Evolutionary conservation across 139 green algal species (phyloP), one percentile per base, ranked within the genome.

Genomic region (Dunaliella sp.): DNA sequence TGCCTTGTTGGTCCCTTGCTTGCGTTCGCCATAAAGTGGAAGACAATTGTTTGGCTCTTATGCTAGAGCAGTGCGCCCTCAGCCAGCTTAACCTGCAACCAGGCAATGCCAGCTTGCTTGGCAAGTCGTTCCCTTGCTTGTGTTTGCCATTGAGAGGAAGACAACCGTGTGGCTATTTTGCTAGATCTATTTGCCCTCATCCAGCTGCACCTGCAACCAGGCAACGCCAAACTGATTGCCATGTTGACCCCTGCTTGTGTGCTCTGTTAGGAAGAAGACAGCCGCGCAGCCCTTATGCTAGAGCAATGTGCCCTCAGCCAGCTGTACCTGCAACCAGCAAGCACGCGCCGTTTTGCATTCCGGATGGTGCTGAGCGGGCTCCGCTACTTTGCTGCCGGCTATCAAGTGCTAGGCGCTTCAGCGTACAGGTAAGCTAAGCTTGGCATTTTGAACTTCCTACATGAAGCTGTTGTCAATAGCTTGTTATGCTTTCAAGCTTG

Each of bases 41-140:
- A 72, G 89, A 93, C 82, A 82, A 93, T 37, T 90, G 96, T 3
- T 94, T 96, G 2, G 96, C 90, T 0, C 82, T 98, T 83, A 88
- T 98, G 84, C 87, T 98, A 88, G 96, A 98, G 92, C 93, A 96
- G 89, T 93, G 95, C 22, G 96, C 95, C n/a, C n/a, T n/a, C n/a
- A n/a, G n/a, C n/a, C n/a, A n/a, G n/a, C n/a, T n/a, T n/a, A n/a
- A n/a, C n/a, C n/a, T n/a, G n/a, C n/a, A n/a, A n/a, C n/a, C n/a
- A n/a, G n/a, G n/a, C n/a, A n/a, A n/a, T n/a, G n/a, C n/a, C n/a
- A n/a, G 74, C 31, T 12, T 83, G 80, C 58, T 3, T 84, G 26
- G 28, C 78, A 57, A 32, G 78, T 65, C 48, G 48, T 16, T 16
- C 33, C 1, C 76, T 7, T 38, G 7, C 30, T 81, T 38, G 76